A percentile compares a stretch with the other conserved stretches of the same genome.
Conservation (phyloP, 73 alveolate species). For the Paraurostyla sp. region DNA sequence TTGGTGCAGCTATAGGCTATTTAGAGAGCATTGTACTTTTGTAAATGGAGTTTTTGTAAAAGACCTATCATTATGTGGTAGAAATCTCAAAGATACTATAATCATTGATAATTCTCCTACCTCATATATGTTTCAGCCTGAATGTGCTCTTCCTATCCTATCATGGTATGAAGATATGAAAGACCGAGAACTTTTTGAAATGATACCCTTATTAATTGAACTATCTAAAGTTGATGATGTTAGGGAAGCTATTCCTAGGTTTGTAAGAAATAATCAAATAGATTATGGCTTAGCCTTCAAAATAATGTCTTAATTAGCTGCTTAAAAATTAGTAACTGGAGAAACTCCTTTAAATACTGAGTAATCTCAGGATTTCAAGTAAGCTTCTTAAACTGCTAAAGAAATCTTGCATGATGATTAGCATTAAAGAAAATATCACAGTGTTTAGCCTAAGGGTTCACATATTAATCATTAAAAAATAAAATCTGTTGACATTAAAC, state of each 20-base stretch:
- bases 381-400: neutral
- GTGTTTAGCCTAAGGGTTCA: constrained; percentile 1
- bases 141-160: constrained; percentile 80
- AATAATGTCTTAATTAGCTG: no score
- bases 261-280: constrained; percentile 49
- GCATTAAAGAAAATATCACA: no score
- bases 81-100: constrained; percentile 88
- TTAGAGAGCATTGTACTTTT: constrained; percentile 89
- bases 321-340: no score
- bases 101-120: constrained; percentile 85
- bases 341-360: neutral
- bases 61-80: constrained; percentile 80
- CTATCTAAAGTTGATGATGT: constrained; percentile 53
- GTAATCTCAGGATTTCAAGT: neutral
- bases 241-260: constrained; percentile 50
- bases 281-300: constrained; percentile 3
- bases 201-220: constrained; percentile 62
- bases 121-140: constrained; percentile 83
- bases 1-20: constrained; percentile 77
- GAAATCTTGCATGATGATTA: no score
- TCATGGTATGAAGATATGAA: constrained; percentile 71
- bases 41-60: constrained; percentile 82
- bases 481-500: constrained; percentile 27
- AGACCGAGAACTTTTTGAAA: constrained; percentile 48
- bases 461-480: neutral